Evolutionary conservation across 345 rosid species (phyloP).

Genomic region (Gossypium bickii): DNA sequence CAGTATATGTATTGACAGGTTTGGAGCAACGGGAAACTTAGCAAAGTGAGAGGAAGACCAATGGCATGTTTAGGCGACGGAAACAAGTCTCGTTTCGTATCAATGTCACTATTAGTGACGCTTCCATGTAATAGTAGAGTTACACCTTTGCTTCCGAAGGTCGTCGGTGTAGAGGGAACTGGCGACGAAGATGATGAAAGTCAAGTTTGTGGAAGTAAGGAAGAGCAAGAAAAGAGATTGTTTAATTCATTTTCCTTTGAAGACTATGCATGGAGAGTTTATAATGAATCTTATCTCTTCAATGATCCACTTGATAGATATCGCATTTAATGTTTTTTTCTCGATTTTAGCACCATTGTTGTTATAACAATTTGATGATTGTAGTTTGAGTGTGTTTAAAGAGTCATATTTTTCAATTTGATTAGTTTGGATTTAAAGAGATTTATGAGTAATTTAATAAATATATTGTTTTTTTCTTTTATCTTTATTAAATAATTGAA

Average conservation of each 20-base stretch:
- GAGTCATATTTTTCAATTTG: too few species aligned
- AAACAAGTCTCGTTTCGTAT: constrained; percentile 23
- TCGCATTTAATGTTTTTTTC: constrained; percentile 21
- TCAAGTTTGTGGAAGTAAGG: neutral
- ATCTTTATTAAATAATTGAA: neutral
- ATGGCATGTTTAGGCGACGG: constrained; percentile 28
- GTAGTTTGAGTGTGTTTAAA: too few species aligned
- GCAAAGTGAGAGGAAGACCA: constrained; percentile 69
- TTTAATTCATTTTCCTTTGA: constrained; percentile 60
- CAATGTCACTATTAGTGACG: constrained; percentile 60
- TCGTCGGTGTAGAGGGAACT: neutral
- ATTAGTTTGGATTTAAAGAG: too few species aligned
- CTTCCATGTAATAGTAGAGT: constrained; percentile 51
- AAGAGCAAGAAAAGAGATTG: constrained; percentile 17
- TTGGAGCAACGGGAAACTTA: constrained; percentile 73
- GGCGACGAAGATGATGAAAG: constrained; percentile 23
- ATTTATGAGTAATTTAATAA: too few species aligned
- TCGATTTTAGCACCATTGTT: too few species aligned
- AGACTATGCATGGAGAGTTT: constrained; percentile 82
- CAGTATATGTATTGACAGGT: constrained; percentile 32
- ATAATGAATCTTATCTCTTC: constrained; percentile 52
- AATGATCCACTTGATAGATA: constrained; percentile 71
- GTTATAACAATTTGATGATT: too few species aligned
- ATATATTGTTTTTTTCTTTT: neutral
- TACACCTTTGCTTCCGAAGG: constrained; percentile 37